A percentile compares a stretch with the other conserved stretches of the same genome.
These are phyloP conservation scores for Camelina hispida DNA, from an alignment of 345 rosid genomes.

Conservation along the genomic window DNA sequence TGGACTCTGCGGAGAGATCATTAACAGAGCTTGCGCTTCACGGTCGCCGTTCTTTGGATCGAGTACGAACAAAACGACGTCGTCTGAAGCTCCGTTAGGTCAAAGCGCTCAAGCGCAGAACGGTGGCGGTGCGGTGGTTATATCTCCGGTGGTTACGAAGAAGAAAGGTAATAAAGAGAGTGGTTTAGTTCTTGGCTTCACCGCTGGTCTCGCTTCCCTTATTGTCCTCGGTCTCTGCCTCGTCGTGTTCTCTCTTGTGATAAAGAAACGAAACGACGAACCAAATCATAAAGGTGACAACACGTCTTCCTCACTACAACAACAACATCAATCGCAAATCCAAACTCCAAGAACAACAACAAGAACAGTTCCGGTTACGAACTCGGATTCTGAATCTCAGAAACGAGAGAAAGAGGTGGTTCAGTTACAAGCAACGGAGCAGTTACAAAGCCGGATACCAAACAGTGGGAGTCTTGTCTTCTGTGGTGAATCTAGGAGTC, in stretches of 20 bases:
- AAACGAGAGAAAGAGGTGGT: conserved; percentile 33
- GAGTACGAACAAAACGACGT: conserved; percentile 38
- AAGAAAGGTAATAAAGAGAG: conserved; percentile 51
- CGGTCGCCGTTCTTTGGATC: conserved; percentile 71
- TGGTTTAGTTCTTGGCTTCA: conserved; percentile 56
- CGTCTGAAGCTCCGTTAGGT: conserved; percentile 59
- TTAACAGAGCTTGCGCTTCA: conserved; percentile 61
- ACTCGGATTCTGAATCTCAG: conserved; percentile 20
- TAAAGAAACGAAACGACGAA: conserved; percentile 45
- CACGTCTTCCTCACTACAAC: not conserved
- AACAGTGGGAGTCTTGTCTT: conserved; percentile 67
- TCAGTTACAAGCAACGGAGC: conserved; percentile 41
- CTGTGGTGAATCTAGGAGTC: conserved; percentile 42
- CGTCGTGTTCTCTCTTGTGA: conserved; percentile 50
- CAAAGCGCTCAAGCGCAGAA: conserved; percentile 66
- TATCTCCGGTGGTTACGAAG: conserved; percentile 52
- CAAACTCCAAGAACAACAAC: conserved; percentile 38
- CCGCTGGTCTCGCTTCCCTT: conserved; percentile 54
- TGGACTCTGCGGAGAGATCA: conserved; percentile 81
- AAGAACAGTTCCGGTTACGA: conserved; percentile 15
- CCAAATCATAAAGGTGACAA: conserved; percentile 42
- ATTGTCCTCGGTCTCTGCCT: conserved; percentile 50
- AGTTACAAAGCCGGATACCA: conserved; percentile 34
- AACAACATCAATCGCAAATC: conserved; percentile 25
- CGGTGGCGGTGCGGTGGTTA: conserved; percentile 48